Percentiles rank a stretch among this genome's conserved stretches.
Conservation (phyloP, 441 rosid genomes). For the Gossypium davidsonii region DNA sequence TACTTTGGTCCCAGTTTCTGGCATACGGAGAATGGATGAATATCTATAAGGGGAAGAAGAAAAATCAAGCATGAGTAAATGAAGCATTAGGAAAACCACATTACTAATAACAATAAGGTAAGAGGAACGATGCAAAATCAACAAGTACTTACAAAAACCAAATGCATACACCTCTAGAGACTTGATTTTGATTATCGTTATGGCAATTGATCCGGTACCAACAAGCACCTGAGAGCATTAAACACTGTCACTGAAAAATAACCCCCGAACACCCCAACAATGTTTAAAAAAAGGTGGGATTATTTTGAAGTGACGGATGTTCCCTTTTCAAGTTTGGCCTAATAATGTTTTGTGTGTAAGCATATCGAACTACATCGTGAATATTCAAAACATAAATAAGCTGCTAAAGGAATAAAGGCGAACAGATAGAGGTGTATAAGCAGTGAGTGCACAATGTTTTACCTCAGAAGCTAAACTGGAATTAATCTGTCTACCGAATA, state of each 20-base stretch:
- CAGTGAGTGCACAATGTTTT: conserved; percentile 13
- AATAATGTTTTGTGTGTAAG: not conserved
- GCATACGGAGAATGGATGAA: conserved; percentile 72
- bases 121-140: conserved; percentile 18
- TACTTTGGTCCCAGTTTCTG: conserved; percentile 76
- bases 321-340: not conserved
- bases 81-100: not conserved
- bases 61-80: conserved; percentile 6
- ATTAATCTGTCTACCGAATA: conserved; percentile 27
- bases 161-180: conserved; percentile 81
- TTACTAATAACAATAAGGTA: not conserved
- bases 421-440: not conserved
- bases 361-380: not conserved
- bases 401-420: not conserved
- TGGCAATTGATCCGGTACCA: conserved; percentile 85
- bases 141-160: conserved; percentile 77
- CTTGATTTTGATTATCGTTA: conserved; percentile 72
- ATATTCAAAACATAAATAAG: not conserved
- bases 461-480: conserved; percentile 60
- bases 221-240: conserved; percentile 70
- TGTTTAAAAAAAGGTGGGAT: not conserved
- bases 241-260: conserved; percentile 8
- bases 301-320: not conserved
- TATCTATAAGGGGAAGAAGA: conserved; percentile 36
- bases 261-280: not conserved